Conservation (phyloP, 768 basidiomycete species). For the Lenzites betulinus region DNA sequence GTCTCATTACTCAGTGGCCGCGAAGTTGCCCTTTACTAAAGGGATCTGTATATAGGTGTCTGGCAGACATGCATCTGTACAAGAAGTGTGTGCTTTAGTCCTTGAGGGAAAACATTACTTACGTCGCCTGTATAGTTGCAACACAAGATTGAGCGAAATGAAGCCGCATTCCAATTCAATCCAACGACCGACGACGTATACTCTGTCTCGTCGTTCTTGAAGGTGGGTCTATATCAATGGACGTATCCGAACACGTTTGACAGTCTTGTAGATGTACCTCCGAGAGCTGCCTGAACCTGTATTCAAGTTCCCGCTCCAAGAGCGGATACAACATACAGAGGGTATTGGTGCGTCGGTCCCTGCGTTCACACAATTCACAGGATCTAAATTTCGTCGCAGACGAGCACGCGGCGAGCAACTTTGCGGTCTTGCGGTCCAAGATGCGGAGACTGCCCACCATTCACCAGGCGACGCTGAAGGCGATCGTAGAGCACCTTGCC, state of each 20-base stretch:
- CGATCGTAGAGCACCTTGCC: conserved; percentile 80
- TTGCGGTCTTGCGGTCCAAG: conserved; percentile 81
- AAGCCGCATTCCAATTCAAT: conserved; percentile 72
- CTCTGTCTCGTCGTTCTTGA: conserved; percentile 81
- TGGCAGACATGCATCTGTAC: conserved; percentile 82
- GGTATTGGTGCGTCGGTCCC: conserved; percentile 55
- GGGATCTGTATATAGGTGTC: conserved; percentile 55
- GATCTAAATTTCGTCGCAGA: conserved; percentile 42
- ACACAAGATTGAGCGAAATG: conserved; percentile 86
- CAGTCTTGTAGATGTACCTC: conserved; percentile 43
- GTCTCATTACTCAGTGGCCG: conserved; percentile 20
- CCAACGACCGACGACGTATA: conserved; percentile 75
- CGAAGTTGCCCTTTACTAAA: neutral
- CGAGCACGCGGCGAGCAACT: conserved; percentile 69
- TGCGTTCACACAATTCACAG: neutral
- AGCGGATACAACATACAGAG: conserved; percentile 80
- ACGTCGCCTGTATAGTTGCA: conserved; percentile 55
- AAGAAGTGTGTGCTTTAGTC: conserved; percentile 54
- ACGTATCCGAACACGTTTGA: neutral
- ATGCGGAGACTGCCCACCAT: conserved; percentile 81
- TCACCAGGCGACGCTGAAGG: conserved; percentile 83
- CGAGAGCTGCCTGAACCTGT: conserved; percentile 89
- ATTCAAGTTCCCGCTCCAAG: conserved; percentile 77
- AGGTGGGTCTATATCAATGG: too few relatives aligned
- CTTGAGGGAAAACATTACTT: neutral